Evolutionary conservation across 106 monocot genomes (phyloP), one percentile per base, ranked within the genome.

Genomic region (Chionographis japonica): DNA sequence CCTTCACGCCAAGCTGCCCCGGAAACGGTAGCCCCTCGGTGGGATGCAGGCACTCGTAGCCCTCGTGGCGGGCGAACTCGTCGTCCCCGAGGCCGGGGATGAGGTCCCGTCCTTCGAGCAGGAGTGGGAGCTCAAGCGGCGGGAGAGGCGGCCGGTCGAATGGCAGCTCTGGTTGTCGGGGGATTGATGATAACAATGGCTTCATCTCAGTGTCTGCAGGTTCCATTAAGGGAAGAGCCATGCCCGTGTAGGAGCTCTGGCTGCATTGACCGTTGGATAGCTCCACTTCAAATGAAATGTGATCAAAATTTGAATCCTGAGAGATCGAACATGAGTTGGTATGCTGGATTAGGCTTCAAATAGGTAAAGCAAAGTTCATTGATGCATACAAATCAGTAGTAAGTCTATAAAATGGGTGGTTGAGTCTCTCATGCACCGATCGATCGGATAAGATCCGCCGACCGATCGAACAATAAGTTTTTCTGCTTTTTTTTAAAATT

Each of bases 111-210:
- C 59, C 17, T 0, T 83, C 89, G 2, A 71, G 69, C 2, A 77
- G 3, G 38, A 57, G 35, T 12, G 87, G 80, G 57, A 87, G 67
- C 35, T 80, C 72, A 13, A 82, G 18, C n/a, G 52, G 9, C 38
- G 17, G 50, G 7, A 7, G 63, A 1, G 55, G 67, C 15, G 15
- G 56, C 19, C 40, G 61, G 50, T 5, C 1, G 63, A 49, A 61
- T 14, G 14, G 68, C 15, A 58, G 14, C 17, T 53, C 68, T 57
- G 16, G 9, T 46, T 5, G 46, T 6, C 27, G 38, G 9, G 9
- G 0, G 46, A 0, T 46, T 46, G 46, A 46, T 6, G 46, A 46
- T 46, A 46, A 46, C 8, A 5, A 46, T 46, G 46, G 46, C 2
- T 55, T 15, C 2, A 11, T 50, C 18, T 36, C 40, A 11, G 61